Conservation (phyloP, 78 protist species). For the Trichosphaerium sp. region DNA sequence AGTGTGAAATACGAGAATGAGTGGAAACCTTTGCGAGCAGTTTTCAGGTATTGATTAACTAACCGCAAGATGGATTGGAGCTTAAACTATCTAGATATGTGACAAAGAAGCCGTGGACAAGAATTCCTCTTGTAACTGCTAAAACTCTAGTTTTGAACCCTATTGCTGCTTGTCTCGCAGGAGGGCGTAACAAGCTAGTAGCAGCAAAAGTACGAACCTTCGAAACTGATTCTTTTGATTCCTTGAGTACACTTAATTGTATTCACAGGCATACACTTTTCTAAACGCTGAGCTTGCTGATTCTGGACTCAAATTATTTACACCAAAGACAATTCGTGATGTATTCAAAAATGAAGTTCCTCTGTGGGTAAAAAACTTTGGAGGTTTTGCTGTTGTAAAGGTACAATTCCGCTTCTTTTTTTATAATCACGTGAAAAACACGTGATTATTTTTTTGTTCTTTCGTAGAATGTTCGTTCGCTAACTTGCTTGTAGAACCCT, state of each 20-base stretch:
- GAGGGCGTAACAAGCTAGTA: slow-evolving; percentile 54
- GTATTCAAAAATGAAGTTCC: slow-evolving; percentile 11
- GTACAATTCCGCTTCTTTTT: slow-evolving; percentile 25
- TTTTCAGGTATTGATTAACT: too few species aligned
- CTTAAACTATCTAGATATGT: too few species aligned
- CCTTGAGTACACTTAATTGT: too few species aligned
- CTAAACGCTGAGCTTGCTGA: slow-evolving; percentile 9
- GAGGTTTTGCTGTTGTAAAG: slow-evolving; percentile 55
- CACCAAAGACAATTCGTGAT: slow-evolving; percentile 35
- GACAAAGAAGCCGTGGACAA: slow-evolving; percentile 54
- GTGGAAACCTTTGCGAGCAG: slow-evolving; percentile 24
- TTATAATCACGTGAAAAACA: too few species aligned
- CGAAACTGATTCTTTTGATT: too few species aligned
- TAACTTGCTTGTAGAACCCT: too few species aligned
- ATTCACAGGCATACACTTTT: slow-evolving; percentile 29
- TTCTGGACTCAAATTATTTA: slow-evolving; percentile 8
- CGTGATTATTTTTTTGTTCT: neutral
- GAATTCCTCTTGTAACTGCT: slow-evolving; percentile 19
- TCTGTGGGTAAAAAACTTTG: slow-evolving; percentile 1
- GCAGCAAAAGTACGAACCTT: too few species aligned
- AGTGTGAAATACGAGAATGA: neutral
- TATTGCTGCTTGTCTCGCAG: slow-evolving; percentile 32
- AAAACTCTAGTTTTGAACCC: slow-evolving; percentile 40
- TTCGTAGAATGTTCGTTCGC: neutral
- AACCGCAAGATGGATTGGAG: too few species aligned